These are phyloP conservation scores for Penicillium fimorum DNA, from an alignment of 495 filamentous ascomycete genomes.

Conservation along the genomic window DNA sequence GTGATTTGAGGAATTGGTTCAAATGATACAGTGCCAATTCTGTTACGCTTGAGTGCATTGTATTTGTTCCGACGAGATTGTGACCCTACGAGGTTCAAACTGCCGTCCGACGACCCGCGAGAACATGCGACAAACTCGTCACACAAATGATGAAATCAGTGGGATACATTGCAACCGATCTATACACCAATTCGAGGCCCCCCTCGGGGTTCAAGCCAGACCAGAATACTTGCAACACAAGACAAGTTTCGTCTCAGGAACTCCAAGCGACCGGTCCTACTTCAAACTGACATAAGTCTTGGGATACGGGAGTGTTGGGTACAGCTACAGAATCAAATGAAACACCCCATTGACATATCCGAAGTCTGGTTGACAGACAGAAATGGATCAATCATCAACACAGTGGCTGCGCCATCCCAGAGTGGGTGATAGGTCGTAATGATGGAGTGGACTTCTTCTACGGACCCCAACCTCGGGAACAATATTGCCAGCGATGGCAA, in stretches of 20 bases:
- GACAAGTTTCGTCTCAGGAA: background rate
- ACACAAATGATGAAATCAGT: background rate
- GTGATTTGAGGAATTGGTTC: constrained; percentile 18
- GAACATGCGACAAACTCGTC: background rate
- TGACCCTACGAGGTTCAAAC: background rate
- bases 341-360: no score
- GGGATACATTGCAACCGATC: background rate
- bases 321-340: no score
- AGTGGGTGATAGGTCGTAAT: no score
- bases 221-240: background rate
- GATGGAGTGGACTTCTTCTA: constrained; percentile 25
- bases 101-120: background rate
- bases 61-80: background rate
- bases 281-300: constrained; percentile 23
- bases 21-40: background rate
- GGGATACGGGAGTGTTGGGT: constrained; percentile 9
- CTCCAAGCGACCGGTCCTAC: background rate
- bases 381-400: no score
- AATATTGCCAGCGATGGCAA: constrained; percentile 40
- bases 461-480: constrained; percentile 35
- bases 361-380: no score
- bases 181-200: background rate
- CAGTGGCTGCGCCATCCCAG: no score
- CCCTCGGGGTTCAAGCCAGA: background rate
- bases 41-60: background rate